Percentiles rank a stretch among this genome's conserved stretches.
These are phyloP conservation scores for Rhinocladiella similis DNA, from an alignment of 2,329 filamentous ascomycete species.

Conservation along the genomic window DNA sequence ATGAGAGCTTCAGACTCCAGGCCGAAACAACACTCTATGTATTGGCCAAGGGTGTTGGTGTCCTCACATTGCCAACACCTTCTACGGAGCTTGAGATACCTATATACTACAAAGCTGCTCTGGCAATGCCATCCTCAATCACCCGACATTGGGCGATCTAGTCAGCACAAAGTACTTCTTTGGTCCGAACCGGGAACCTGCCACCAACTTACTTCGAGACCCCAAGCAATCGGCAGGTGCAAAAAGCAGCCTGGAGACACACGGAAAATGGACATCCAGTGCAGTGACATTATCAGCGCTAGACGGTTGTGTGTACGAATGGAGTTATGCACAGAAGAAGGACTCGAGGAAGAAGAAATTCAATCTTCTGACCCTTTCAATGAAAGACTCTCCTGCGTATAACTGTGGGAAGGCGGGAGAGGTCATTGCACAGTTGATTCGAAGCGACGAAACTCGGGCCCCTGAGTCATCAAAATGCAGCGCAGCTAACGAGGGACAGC, in stretches of 20 bases:
- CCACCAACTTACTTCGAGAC: constrained; percentile 39
- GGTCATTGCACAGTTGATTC: constrained; percentile 41
- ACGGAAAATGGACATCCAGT: constrained; percentile 49
- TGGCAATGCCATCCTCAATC: constrained; percentile 50
- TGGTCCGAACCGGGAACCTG: constrained; percentile 55
- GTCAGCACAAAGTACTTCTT: constrained; percentile 60
- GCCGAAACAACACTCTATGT: constrained; percentile 27
- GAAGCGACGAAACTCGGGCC: constrained; percentile 43
- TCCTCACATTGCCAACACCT: constrained; percentile 38
- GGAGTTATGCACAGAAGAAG: constrained; percentile 54
- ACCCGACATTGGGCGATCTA: constrained; percentile 37
- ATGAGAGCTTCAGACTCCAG: constrained; percentile 3
- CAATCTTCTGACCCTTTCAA: constrained; percentile 32
- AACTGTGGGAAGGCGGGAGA: constrained; percentile 13
- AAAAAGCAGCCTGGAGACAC: constrained; percentile 33
- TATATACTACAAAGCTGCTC: constrained; percentile 42
- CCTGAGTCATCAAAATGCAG: constrained; percentile 37
- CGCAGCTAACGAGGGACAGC: constrained; percentile 45
- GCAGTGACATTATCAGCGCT: constrained; percentile 49
- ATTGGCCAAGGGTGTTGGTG: constrained; percentile 32
- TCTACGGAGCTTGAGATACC: constrained; percentile 39
- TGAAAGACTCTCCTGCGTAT: constrained; percentile 13
- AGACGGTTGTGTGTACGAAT: constrained; percentile 52
- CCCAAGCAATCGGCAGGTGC: constrained; percentile 32
- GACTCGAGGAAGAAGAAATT: constrained; percentile 37